Base-by-base conservation (phyloP, 2,329 filamentous ascomycete species). In the Macrophomina phaseolina region DNA sequence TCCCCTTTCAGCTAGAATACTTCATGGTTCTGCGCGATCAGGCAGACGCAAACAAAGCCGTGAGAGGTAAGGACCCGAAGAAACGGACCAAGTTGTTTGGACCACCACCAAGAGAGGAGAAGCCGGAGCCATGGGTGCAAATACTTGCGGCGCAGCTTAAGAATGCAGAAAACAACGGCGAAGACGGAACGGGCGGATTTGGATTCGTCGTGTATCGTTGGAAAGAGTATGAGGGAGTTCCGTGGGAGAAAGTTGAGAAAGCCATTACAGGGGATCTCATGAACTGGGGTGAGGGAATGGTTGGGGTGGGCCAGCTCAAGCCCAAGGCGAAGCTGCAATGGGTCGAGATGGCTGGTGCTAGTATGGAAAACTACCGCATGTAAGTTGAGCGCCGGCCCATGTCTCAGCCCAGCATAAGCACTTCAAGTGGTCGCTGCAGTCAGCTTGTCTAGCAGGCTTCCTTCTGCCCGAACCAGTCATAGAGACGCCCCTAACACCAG, bases 271-370 rank as follows among this genome's bases (percentile, higher is more conserved):
- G 32, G 6, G 60, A 63, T n/a, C 5, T 63, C 2, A 40, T 63
- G 48, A 63, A 63, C 45, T 63, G 60, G 60, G 60, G 60, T 28
- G 32, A 63, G 14, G 11, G 34, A 5, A 63, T 46, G 45, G 4
- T n/a, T 2, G 60, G 60, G 1, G 45, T 42, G 16, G 32, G 51
- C 8, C 11, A 52, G 23, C 40, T 63, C 45, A 63, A 32, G 14
- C 40, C 45, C 32, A 63, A 52, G 28, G 45, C 48, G 9, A 63
- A 63, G 36, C 48, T 63, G 32, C 60, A 63, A 11, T 64, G 46
- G 61, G 38, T 53, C 8, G 46, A 53, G 34, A 53, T 64, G 61
- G 61, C 48, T 0, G 46, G 36, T 11, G 16, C 28, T 1, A 32
- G 28, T 34, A 34, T 52, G 9, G 48, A 64, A 12, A 64, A 53